Percentiles rank a stretch among this genome's conserved stretches.
These are phyloP conservation scores for Hamigera avellanea DNA, from an alignment of 495 filamentous ascomycete species.

Conservation along the genomic window DNA sequence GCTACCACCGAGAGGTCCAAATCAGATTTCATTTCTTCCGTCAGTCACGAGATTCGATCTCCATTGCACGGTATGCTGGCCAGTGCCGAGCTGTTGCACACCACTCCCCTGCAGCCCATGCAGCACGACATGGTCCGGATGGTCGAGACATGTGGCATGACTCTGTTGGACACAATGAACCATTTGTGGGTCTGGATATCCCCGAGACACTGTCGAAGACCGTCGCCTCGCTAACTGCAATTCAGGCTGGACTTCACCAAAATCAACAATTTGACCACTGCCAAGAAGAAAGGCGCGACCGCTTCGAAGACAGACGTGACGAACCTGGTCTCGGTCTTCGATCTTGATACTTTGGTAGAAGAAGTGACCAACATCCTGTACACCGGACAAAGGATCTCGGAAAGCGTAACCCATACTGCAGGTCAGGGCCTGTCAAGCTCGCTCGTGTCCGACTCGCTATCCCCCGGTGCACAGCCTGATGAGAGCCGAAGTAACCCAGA, in stretches of 20 bases:
- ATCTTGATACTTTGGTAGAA: conserved; percentile 35
- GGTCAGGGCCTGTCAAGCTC: too few relatives aligned
- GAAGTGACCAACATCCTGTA: conserved; percentile 43
- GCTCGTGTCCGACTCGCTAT: too few relatives aligned
- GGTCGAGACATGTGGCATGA: conserved; percentile 51
- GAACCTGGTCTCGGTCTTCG: conserved; percentile 12
- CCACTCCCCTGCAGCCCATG: conserved; percentile 35
- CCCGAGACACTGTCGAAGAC: too few relatives aligned
- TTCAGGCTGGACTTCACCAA: conserved; percentile 45
- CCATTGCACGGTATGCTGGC: conserved; percentile 61
- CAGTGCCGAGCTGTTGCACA: conserved; percentile 51
- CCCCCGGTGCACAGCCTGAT: conserved; percentile 5
- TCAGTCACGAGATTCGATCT: conserved; percentile 63
- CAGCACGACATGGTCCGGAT: conserved; percentile 48
- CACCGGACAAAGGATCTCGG: conserved; percentile 21
- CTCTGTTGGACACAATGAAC: conserved; percentile 55
- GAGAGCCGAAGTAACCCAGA: too few relatives aligned
- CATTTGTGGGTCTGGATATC: conserved; percentile 39
- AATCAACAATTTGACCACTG: conserved; percentile 35
- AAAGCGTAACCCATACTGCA: too few relatives aligned
- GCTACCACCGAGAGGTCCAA: conserved; percentile 44
- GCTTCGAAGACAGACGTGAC: too few relatives aligned
- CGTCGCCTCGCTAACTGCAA: neutral
- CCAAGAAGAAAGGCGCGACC: too few relatives aligned
- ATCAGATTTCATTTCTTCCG: conserved; percentile 57